Evolutionary conservation across 495 filamentous ascomycete genomes (phyloP), one percentile per base, ranked within the genome.

Genomic region (Podospora appendiculata): DNA sequence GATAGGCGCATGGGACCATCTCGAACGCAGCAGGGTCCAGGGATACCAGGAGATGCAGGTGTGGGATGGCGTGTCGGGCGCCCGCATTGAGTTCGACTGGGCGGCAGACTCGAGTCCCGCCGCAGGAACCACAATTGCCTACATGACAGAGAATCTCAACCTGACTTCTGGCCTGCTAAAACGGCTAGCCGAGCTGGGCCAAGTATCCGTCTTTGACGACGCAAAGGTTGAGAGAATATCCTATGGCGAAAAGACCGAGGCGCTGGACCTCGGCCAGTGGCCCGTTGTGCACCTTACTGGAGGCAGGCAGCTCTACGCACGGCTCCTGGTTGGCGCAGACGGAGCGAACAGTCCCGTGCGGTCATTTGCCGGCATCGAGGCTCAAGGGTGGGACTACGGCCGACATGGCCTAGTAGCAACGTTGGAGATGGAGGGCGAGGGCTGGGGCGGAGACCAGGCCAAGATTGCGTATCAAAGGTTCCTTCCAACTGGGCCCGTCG

Each of bases 141-240:
- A 89, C 62, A 99, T 99, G 93, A 88, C 81, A 25, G 93, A 99
- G 75, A 99, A 99, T 62, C 61, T 83, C 38, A 97, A 97, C 61
- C 78, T 95, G 13, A 88, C 88, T 11, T 80, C 81, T 11, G 89
- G 80, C 1, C 75, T 99, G 6, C 70, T 95, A 16, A 70, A 75
- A 18, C 80, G 85, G 2, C 74, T 97, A 49, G 74, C 82, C 1
- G 81, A 86, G 44, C 71, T 95, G 0, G 80, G 82, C 0, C 81
- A 72, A 5, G 74, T 89, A 13, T 77, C 83, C 4, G 70, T 90
- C 6, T 85, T 90, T 45, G 88, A 89, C 54, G 82, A 83, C 18
- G 80, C 86, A 4, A 84, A 76, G 19, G 90, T 97, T 17, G 80
- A 85, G 50, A 78, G 76, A 9, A 96, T 97, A 45, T 72, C 78